Evolutionary conservation across 495 filamentous ascomycete species (phyloP).

Genomic region (Penicilliopsis zonata): DNA sequence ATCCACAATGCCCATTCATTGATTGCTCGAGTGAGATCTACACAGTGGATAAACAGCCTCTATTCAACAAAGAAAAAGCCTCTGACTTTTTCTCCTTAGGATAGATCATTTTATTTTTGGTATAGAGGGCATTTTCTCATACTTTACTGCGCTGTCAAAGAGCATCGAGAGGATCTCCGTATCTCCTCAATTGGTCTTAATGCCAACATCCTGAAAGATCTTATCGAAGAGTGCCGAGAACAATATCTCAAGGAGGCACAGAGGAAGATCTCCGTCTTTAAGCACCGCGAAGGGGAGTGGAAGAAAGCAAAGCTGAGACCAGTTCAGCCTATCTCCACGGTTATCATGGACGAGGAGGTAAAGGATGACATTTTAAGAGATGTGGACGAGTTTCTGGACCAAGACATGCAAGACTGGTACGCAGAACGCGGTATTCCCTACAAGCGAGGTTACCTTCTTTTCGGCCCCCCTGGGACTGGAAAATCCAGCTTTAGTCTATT

Average conservation of each 20-base stretch:
- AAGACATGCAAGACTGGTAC: slow-evolving; percentile 12
- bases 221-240: slow-evolving; percentile 10
- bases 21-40: slow-evolving; percentile 10
- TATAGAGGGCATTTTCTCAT: slow-evolving; percentile 14
- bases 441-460: slow-evolving; percentile 45
- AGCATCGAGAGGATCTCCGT: too few relatives aligned
- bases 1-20: slow-evolving; percentile 10
- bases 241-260: slow-evolving; percentile 10
- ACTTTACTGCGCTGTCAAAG: slow-evolving; percentile 10
- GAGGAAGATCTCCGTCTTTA: slow-evolving; percentile 2
- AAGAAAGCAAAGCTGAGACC: slow-evolving; percentile 1
- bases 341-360: slow-evolving; percentile 3
- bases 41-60: slow-evolving; percentile 4
- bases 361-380: slow-evolving; percentile 2
- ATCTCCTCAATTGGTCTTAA: slow-evolving; percentile 11
- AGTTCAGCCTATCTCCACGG: neutral
- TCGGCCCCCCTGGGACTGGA: slow-evolving; percentile 57
- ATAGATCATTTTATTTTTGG: slow-evolving; percentile 14
- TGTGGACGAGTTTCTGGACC: slow-evolving; percentile 2
- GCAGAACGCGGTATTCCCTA: slow-evolving; percentile 50
- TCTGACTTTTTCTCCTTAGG: slow-evolving; percentile 16
- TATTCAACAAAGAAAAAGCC: slow-evolving; percentile 13
- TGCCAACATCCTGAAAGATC: slow-evolving; percentile 9
- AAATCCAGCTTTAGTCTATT: slow-evolving; percentile 49
- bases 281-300: slow-evolving; percentile 3